Percentiles rank a stretch among this genome's conserved stretches.
Evolutionary conservation across 257 asterid genomes (phyloP).

Genomic region (Henckelia pumila): DNA sequence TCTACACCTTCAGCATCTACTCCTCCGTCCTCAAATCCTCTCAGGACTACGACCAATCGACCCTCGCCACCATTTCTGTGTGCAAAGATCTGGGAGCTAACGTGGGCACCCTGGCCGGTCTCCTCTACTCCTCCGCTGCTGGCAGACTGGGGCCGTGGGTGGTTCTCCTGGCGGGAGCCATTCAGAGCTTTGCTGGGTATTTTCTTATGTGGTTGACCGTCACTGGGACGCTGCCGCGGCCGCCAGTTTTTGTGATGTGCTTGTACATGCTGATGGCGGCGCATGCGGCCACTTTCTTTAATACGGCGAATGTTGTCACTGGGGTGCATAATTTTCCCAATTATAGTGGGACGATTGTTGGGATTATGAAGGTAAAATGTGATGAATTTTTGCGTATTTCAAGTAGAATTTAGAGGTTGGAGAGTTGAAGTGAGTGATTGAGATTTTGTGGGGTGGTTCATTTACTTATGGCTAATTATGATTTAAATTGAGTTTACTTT

Average conservation of each 20-base stretch:
- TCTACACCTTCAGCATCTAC: conserved; percentile 88
- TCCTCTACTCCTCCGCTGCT: conserved; percentile 58
- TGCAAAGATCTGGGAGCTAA: conserved; percentile 91
- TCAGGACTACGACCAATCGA: conserved; percentile 74
- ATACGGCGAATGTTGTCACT: conserved; percentile 58
- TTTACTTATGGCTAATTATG: too few species aligned
- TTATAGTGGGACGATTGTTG: conserved; percentile 58
- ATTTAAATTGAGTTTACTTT: not conserved
- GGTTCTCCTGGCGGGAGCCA: conserved; percentile 64
- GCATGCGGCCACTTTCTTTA: conserved; percentile 55
- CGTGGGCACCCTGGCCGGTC: conserved; percentile 74
- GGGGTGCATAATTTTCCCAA: conserved; percentile 53
- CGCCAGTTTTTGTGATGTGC: conserved; percentile 42
- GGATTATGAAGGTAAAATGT: conserved; percentile 57
- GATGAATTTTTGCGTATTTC: not conserved
- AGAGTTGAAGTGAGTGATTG: too few species aligned
- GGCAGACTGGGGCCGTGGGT: conserved; percentile 62
- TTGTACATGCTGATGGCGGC: conserved; percentile 54
- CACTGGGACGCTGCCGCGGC: conserved; percentile 36
- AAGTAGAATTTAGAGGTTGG: not conserved
- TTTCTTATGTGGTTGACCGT: conserved; percentile 64
- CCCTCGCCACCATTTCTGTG: conserved; percentile 70
- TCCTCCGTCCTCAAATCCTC: conserved; percentile 64
- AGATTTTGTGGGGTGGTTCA: too few species aligned
- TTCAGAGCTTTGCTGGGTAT: conserved; percentile 83